Conservation (phyloP, 2,329 filamentous ascomycete genomes). For the Xylaria sp. region DNA sequence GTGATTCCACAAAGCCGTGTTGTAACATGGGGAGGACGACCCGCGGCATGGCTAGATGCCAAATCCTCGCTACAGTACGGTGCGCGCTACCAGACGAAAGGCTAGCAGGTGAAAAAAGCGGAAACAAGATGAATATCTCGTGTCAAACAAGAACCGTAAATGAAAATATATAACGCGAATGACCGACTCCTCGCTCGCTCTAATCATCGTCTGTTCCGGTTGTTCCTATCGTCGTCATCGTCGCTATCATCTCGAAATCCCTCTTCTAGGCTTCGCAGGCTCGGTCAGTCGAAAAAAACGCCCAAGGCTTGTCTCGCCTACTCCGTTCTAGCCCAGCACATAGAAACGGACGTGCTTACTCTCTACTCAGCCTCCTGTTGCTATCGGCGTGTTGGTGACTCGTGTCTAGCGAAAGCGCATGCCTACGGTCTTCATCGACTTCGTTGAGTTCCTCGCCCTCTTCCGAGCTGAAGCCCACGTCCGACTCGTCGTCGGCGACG, state of each 20-base stretch:
- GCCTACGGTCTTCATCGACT: conserved; percentile 62
- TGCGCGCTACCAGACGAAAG: not conserved
- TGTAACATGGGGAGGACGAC: not conserved
- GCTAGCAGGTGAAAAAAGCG: not conserved
- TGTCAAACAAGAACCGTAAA: conserved; percentile 3
- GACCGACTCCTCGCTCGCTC: not conserved
- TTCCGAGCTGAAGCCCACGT: conserved; percentile 68
- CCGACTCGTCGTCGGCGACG: conserved; percentile 53
- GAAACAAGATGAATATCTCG: not conserved
- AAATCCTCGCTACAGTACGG: not conserved
- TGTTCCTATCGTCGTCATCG: conserved; percentile 66
- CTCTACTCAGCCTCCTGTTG: conserved; percentile 76
- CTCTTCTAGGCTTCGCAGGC: conserved; percentile 67
- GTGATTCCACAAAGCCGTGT: not conserved
- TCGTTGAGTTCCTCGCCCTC: conserved; percentile 77
- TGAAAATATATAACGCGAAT: conserved; percentile 23
- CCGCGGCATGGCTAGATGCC: not conserved
- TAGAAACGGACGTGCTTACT: conserved; percentile 58
- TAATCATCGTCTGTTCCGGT: conserved; percentile 39
- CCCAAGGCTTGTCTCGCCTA: not conserved
- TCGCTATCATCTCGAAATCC: conserved; percentile 80
- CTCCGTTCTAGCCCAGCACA: conserved; percentile 19
- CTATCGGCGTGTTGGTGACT: conserved; percentile 58
- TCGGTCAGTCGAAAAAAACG: conserved; percentile 39
- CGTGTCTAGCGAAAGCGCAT: conserved; percentile 54